Conservation (phyloP, 2,329 filamentous ascomycete genomes). For the Cyanodermella asteris region DNA sequence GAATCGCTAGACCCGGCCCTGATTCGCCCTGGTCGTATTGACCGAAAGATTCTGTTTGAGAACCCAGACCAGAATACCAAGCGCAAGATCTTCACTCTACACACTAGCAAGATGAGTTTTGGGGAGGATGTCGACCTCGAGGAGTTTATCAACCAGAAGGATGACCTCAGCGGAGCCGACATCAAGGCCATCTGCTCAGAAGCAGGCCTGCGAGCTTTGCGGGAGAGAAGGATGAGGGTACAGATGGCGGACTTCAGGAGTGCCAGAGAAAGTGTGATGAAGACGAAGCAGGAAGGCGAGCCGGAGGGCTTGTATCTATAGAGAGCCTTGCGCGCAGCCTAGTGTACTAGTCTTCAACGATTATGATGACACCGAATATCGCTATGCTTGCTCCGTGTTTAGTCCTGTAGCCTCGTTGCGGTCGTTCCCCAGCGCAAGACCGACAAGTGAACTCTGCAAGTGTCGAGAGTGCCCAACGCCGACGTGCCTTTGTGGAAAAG, state of each 20-base stretch:
- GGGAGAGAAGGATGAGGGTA: conserved; percentile 90
- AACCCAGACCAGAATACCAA: conserved; percentile 70
- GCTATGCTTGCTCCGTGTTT: too few relatives aligned
- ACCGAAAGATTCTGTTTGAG: conserved; percentile 79
- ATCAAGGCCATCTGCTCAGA: conserved; percentile 99
- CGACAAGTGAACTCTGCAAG: too few relatives aligned
- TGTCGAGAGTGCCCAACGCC: too few relatives aligned
- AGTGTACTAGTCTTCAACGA: not conserved
- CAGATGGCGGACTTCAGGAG: conserved; percentile 97
- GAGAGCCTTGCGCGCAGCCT: conserved; percentile 3
- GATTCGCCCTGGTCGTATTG: conserved; percentile 92
- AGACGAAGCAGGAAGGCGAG: conserved; percentile 97
- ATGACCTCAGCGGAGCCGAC: conserved; percentile 88
- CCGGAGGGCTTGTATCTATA: conserved; percentile 98
- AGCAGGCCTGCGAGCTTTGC: conserved; percentile 77
- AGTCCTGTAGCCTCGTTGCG: too few relatives aligned
- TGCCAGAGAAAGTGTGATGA: conserved; percentile 80
- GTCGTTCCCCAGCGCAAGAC: too few relatives aligned
- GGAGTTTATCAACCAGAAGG: conserved; percentile 96
- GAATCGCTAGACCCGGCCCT: conserved; percentile 89
- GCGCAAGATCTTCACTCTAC: conserved; percentile 94
- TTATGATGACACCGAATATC: too few relatives aligned
- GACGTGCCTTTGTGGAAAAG: too few relatives aligned
- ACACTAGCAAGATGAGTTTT: conserved; percentile 96
- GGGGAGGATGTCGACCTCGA: conserved; percentile 94